These are phyloP conservation scores for Ophiostoma ips DNA, from an alignment of 2,329 filamentous ascomycete species.

Conservation along the genomic window DNA sequence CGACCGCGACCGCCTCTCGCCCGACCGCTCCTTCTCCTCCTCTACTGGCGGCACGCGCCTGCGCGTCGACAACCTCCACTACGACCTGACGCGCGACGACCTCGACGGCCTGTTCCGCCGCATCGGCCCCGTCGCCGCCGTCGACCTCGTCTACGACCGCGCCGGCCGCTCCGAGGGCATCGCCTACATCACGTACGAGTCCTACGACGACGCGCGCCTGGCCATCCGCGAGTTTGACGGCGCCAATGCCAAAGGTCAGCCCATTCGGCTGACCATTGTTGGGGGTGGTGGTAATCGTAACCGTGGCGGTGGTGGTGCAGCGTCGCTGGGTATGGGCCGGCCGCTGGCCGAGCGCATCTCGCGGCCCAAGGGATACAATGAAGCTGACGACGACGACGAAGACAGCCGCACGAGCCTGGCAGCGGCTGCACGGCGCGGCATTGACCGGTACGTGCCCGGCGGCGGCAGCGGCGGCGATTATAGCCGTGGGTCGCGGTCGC, in stretches of 20 bases:
- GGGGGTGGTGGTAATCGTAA: slow-evolving; percentile 24
- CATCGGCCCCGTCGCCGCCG: slow-evolving; percentile 57
- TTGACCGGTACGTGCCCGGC: slow-evolving; percentile 69
- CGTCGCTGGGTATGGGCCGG: slow-evolving; percentile 39
- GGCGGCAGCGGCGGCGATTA: slow-evolving; percentile 25
- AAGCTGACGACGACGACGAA: slow-evolving; percentile 16
- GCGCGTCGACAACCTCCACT: slow-evolving; percentile 81
- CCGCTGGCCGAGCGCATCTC: slow-evolving; percentile 49
- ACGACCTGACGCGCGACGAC: slow-evolving; percentile 76
- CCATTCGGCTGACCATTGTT: slow-evolving; percentile 60
- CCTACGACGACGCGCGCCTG: slow-evolving; percentile 52
- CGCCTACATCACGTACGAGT: slow-evolving; percentile 70
- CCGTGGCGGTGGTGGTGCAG: slow-evolving; percentile 35
- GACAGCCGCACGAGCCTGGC: slow-evolving; percentile 15
- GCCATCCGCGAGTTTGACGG: slow-evolving; percentile 75
- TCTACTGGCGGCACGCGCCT: slow-evolving; percentile 46
- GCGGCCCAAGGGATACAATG: slow-evolving; percentile 32
- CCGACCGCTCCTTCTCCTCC: neutral
- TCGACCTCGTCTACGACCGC: slow-evolving; percentile 71
- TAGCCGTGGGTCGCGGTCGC: slow-evolving; percentile 30
- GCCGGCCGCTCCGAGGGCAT: slow-evolving; percentile 76
- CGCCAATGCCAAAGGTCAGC: slow-evolving; percentile 80
- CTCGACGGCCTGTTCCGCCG: slow-evolving; percentile 69
- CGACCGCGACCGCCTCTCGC: too few species aligned
- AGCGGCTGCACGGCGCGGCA: slow-evolving; percentile 20